Base-by-base conservation (phyloP, 108 stramenopile genomes). In the Cyclostephanos invisitatus region DNA sequence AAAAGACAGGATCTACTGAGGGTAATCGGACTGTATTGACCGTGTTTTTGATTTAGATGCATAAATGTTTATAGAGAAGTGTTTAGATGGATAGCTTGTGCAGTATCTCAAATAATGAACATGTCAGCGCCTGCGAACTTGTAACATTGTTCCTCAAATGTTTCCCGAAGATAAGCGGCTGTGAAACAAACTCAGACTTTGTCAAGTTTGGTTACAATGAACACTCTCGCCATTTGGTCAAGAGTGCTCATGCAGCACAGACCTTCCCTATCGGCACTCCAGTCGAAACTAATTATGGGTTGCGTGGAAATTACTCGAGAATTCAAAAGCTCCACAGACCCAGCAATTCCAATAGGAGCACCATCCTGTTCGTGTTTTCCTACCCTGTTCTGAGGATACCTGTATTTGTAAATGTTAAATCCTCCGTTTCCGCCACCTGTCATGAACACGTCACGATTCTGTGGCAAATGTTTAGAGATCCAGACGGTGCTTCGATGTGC, bases 371-470 rank as follows among this genome's bases (percentile, higher is more conserved):
- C 64, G 58, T 91, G 81, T 62, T 88, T 88, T 28, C 59, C 81
- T 22, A 62, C 53, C 21, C 91, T 67, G 20, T 74, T 82, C 29
- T 48, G 70, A 6, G 94, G 94, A 70, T 96, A 92, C 62, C 75
- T 60, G 71, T 96, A 96, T 72, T 88, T 89, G 87, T 96, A 94
- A 58, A 94, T 57, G 71, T 94, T 96, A 63, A 91, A 70, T 10
- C 90, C 92, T 37, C 90, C 95, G 71, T 96, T 94, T 5, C 93
- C 95, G 14, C 95, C 95, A 20, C 86, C 88, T 12, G 93, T 96
- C 75, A 87, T 78, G 68, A 93, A 90, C 5, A 96, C 56, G 64
- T 96, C 95, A 8, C 95, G 62, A 72, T 96, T 96, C 60, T 94
- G 93, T 0, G 95, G 95, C 58, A 96, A 78, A 80, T 92, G 89